Base-by-base conservation (phyloP, 805 yeast species). In the Kazachstania taianensis region DNA sequence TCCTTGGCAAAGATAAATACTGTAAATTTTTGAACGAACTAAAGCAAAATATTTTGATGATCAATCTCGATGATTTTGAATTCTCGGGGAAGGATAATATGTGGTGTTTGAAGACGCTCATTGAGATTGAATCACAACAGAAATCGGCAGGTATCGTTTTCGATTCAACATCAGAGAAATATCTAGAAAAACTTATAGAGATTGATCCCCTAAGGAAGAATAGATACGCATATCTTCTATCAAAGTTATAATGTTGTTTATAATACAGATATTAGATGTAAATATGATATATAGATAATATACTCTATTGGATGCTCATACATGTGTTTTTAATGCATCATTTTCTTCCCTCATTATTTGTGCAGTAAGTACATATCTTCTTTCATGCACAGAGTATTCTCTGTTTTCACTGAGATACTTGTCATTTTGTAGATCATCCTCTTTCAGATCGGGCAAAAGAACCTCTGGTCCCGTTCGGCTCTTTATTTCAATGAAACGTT, bases 61-160 rank as follows among this genome's bases (percentile, higher is more conserved):
- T 87, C 36, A 77, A 81, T 48, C 76, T 71, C 24, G 67, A 83
- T 32, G 97, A 92, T 50, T 64, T 68, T 23, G 83, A 75, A 5
- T 86, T 84, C 48, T 66, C 64, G 42, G 77, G 72, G 1, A 54
- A 50, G 36, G 83, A 77, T 39, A 77, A 79, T 49, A 67, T 67
- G 32, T 81, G 94, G 89, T 86, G 96, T 49, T 57, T 83, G 41
- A 80, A 82, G 47, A 63, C 72, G 9, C 61, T 75, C 15, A 55
- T 79, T 22, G 65, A 68, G 18, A 59, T 75, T 27, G 65, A 70
- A 49, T 52, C 49, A 18, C 45, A 51, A 4, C 46, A 56, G 49
- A 39, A 54, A 43, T 33, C 45, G 3, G 40, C 57, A 10, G 48
- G 52, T 1, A 51, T 55, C 1, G 69, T 65, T 4, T 60, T 61